Base-by-base conservation (phyloP, 306 rosid species). In the Neltuma alba region DNA sequence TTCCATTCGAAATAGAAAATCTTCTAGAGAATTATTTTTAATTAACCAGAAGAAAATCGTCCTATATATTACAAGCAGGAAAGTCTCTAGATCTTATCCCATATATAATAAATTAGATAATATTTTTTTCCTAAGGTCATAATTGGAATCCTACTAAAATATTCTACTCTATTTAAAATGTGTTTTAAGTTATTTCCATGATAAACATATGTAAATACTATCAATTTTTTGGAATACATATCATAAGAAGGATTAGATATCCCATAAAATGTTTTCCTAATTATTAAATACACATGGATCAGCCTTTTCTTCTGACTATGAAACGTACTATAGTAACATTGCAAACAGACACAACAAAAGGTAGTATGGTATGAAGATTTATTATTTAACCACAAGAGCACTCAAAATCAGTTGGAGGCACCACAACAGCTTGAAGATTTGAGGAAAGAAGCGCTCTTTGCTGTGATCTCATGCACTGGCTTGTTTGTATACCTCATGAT, bases 381-480 rank as follows among this genome's bases (percentile, higher is more conserved):
- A 20, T 50, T 18, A 20, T 7, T 50, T n/a, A 50, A 50, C 58
- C 11, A 16, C 10, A 2, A 6, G 25, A 50, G 25, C 10, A 50
- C 36, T 2, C 4, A 7, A 36, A 71, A 72, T 77, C 74, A 84
- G 20, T 25, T 73, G 37, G 74, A 47, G 65, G 42, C 41, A 63
- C 5, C 11, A 48, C 11, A 28, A 52, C 72, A 83, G 13, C 77
- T 52, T 25, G 33, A 18, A 30, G 45, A 81, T 77, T 71, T 89
- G 36, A 89, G 83, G 72, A 92, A 92, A 34, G 97, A 94, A 15
- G 80, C 82, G 82, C 73, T 87, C 68, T 87, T 86, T 15, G n/a
- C n/a, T n/a, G 94, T 90, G 76, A 92, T 85, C 84, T 91, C 92
- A 1, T 87, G 83, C 48, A 89, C 41, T 9, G 98, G 88, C 76